These are phyloP conservation scores for Ilyonectria mors-panacis DNA, from an alignment of 2,329 filamentous ascomycete genomes.

Conservation along the genomic window DNA sequence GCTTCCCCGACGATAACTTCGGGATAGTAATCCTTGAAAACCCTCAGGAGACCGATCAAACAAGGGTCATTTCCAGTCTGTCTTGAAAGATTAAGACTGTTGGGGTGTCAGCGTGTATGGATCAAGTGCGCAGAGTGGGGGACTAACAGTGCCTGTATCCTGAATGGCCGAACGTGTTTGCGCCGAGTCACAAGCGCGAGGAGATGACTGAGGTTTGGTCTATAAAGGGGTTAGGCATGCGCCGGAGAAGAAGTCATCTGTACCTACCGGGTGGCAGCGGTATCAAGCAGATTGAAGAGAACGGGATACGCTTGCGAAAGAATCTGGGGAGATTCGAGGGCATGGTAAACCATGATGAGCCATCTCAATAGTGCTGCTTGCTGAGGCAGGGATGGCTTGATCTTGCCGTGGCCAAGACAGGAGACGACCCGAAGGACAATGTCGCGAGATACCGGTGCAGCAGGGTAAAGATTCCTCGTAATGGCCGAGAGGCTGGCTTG, in stretches of 20 bases:
- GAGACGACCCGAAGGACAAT: constrained; percentile 77
- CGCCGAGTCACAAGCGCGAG: constrained; percentile 84
- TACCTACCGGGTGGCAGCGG: constrained; percentile 77
- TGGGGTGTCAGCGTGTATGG: constrained; percentile 14
- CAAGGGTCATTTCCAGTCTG: constrained; percentile 80
- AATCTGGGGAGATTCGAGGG: constrained; percentile 73
- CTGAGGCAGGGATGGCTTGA: constrained; percentile 79
- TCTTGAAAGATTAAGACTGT: constrained; percentile 69
- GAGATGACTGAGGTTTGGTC: constrained; percentile 79
- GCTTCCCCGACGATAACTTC: constrained; percentile 86
- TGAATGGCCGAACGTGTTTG: constrained; percentile 86
- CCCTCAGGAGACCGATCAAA: constrained; percentile 80
- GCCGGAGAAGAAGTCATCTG: not conserved
- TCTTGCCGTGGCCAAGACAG: constrained; percentile 82
- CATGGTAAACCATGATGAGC: constrained; percentile 82
- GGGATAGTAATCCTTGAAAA: constrained; percentile 94
- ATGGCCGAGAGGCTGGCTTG: constrained; percentile 80
- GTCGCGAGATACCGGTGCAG: constrained; percentile 72
- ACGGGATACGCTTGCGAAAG: constrained; percentile 81
- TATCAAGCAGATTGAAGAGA: constrained; percentile 86
- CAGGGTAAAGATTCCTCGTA: constrained; percentile 82
- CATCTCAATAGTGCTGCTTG: constrained; percentile 83
- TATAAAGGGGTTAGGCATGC: constrained; percentile 48
- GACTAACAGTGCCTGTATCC: constrained; percentile 81
- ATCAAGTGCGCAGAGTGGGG: not conserved